Base-by-base conservation (phyloP, 2,329 filamentous ascomycete species). In the Aspergillus alliaceus region DNA sequence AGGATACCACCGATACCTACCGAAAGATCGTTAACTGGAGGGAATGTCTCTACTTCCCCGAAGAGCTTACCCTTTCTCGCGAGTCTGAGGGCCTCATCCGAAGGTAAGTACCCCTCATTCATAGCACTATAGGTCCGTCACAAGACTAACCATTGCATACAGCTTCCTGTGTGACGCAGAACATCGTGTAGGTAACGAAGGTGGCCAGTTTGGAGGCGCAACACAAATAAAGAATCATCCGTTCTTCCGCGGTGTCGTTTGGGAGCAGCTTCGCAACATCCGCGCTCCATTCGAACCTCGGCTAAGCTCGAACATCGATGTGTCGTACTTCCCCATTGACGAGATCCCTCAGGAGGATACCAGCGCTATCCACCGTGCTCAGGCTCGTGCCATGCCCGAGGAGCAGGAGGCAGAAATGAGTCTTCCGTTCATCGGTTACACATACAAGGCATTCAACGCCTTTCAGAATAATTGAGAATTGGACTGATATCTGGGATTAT, bases 11-110 rank as follows among this genome's bases (percentile, higher is more conserved):
- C 72, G 95, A 98, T 75, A 98, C 95, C 1, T 99, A 99, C 79
- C 89, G 93, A 65, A 99, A 99, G 84, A 99, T 99, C 75, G 92
- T 99, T 68, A 96, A 97, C 79, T 99, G 95, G 95, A 88, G 91
- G 56, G 89, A 96, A 71, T 92, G 93, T 58, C 80, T 99, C 48
- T 96, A 96, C 77, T 98, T 99, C 82, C 95, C 95, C 0, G 93
- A 96, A 59, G 95, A 99, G 75, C 90, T 97, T 69, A 90, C 91
- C 59, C 82, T 99, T 32, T 91, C 91, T 40, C 84, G 84, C 1
- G 93, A 97, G 70, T 93, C 95, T 0, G 93, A 98, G 77, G 90
- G 93, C 69, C 83, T 98, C 71, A 96, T 98, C 67, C 84, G 92
- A 81, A 91, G 89, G 92, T 96, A 82, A 74, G 85, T 76, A 48